Conservation (phyloP, 2,329 filamentous ascomycete species). For the Fusarium algeriense region DNA sequence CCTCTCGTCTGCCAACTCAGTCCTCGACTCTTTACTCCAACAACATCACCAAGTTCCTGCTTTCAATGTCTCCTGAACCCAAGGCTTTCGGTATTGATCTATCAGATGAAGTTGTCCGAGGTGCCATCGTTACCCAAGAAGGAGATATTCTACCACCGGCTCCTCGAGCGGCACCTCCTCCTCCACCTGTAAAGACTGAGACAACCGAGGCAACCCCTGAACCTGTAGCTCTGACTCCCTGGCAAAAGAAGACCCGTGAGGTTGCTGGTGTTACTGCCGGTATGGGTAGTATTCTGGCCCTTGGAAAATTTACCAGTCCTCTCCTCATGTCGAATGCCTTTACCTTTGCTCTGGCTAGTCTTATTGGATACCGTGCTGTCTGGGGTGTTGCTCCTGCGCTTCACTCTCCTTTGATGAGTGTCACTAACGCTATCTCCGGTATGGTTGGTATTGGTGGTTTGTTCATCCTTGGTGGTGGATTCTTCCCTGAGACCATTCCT, state of each 20-base stretch:
- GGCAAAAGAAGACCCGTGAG: conserved; percentile 82
- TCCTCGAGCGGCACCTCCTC: conserved; percentile 73
- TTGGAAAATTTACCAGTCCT: conserved; percentile 85
- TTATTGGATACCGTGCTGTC: conserved; percentile 89
- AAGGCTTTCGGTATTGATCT: conserved; percentile 85
- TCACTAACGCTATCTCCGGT: conserved; percentile 92
- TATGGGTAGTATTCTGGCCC: conserved; percentile 79
- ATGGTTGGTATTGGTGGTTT: conserved; percentile 92
- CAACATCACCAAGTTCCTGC: conserved; percentile 89
- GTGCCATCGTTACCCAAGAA: conserved; percentile 83
- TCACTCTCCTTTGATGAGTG: conserved; percentile 91
- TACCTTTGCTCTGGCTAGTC: conserved; percentile 83
- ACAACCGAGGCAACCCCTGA: conserved; percentile 62
- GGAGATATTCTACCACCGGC: conserved; percentile 82
- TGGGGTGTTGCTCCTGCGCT: conserved; percentile 88
- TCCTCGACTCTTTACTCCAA: conserved; percentile 92
- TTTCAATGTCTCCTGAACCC: conserved; percentile 83
- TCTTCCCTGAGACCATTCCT: conserved; percentile 80
- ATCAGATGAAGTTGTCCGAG: conserved; percentile 86
- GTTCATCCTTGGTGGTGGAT: conserved; percentile 89
- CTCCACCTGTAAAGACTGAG: conserved; percentile 60
- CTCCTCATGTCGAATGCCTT: conserved; percentile 91
- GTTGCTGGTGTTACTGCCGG: conserved; percentile 80
- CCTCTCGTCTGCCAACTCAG: conserved; percentile 87
- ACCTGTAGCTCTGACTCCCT: conserved; percentile 79